phyloP scores from a whole-genome alignment of 2,329 filamentous ascomycete genomes.

The Davidsoniella neocaledoniae region DNA sequence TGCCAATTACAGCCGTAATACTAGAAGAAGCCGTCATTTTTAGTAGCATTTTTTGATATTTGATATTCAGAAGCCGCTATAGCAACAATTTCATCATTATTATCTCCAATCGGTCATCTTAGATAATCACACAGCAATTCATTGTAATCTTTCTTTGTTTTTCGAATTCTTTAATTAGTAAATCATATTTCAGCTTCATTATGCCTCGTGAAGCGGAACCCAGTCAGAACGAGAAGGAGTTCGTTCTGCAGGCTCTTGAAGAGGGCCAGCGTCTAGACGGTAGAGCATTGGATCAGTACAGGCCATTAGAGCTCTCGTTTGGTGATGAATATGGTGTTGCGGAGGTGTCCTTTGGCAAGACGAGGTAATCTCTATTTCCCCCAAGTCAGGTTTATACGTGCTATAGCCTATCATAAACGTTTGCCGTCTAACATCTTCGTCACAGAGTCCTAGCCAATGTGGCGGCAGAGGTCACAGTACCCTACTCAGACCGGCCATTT shows the following conservation, averaged over 20 bases:
- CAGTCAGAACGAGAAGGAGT: conserved; percentile 74
- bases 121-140: no score
- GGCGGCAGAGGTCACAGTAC: conserved; percentile 74
- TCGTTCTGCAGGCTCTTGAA: conserved; percentile 66
- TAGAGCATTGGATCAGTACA: conserved; percentile 63
- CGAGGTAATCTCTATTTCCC: conserved; percentile 40
- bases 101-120: no score
- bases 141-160: neutral
- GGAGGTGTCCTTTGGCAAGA: conserved; percentile 78
- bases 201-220: conserved; percentile 93
- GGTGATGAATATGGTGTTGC: conserved; percentile 83
- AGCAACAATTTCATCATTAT: neutral
- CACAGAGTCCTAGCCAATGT: conserved; percentile 65
- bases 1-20: neutral
- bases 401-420: neutral
- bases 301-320: conserved; percentile 61
- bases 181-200: conserved; percentile 16
- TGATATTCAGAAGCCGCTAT: neutral
- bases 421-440: neutral
- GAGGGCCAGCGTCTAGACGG: conserved; percentile 73
- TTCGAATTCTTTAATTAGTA: neutral
- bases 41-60: neutral
- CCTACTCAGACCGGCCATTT: conserved; percentile 76
- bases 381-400: neutral
- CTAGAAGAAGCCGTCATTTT: neutral